Base-by-base conservation (phyloP, 192 early-diverging fungal species). In the Endogone sp. region DNA sequence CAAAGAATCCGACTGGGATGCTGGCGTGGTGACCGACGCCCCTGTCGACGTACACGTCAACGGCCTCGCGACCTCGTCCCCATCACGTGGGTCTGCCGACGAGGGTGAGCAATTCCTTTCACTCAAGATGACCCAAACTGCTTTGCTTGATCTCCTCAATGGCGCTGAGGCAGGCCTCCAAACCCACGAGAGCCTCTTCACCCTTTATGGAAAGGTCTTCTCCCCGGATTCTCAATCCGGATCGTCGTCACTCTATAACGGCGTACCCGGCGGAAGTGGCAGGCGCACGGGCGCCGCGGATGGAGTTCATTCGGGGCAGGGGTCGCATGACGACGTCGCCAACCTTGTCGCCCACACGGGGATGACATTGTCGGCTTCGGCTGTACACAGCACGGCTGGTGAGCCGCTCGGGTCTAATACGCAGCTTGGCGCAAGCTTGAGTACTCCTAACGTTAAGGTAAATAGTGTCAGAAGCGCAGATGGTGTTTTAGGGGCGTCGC, bases 41-140 rank as follows among this genome's bases (percentile, higher is more conserved):
- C 0, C 44, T 68, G 29, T 72, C 68, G 27, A 69, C 73, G 9
- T 21, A 22, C 59, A 60, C 24, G 22, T 60, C 56, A 54, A 25
- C 22, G 66, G 62, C 22, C 70, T 49, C 37, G 44, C 62, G 20
- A 66, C 75, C 23, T 70, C 28, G 16, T 64, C 23, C n/a, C 23
- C n/a, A 29, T 6, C 37, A 44, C 37, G 21, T 30, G 21, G 59
- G 9, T 62, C 65, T 55, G 30, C 77, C 24, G 79, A 89, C 28
- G 73, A 85, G 21, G 88, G 88, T 11, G 86, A 88, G 30, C 78
- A 81, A 29, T 87, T 85, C 60, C 74, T 91, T 49, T 72, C 82
- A 1, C 71, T 91, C 21, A 79, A 86, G n/a, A 81, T 88, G 54
- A 91, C 91, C 9, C 86, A 82, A 26, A 81, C 78, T 37, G 69